Conservation (phyloP, 108 stramenopile genomes). For the Nitzschia inconspicua region DNA sequence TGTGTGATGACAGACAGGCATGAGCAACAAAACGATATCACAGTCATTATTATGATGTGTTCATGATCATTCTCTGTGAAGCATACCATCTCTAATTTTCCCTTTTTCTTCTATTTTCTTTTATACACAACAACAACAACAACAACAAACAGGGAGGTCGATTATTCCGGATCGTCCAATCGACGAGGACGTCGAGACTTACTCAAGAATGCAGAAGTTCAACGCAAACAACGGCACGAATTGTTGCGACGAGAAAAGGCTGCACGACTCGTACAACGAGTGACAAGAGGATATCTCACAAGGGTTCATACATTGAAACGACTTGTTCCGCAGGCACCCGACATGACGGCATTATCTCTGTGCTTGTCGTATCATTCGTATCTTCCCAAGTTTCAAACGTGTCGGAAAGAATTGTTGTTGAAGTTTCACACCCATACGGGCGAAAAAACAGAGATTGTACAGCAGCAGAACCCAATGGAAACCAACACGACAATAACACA, state of each 20-base stretch:
- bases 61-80: not conserved
- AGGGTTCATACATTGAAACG: conserved; percentile 11
- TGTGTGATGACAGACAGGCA: not conserved
- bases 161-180: conserved; percentile 12
- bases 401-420: conserved; percentile 1
- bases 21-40: not conserved
- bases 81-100: not conserved
- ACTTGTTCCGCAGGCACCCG: not conserved
- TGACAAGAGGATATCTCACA: conserved; percentile 17
- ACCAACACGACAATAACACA: not conserved
- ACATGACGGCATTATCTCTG: conserved; percentile 9
- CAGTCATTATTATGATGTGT: not conserved
- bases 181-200: conserved; percentile 10
- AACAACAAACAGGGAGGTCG: conserved; percentile 19
- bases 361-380: conserved; percentile 8
- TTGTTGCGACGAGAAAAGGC: conserved; percentile 9
- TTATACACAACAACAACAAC: not conserved
- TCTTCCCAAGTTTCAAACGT: conserved; percentile 2
- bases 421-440: not conserved
- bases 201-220: conserved; percentile 18
- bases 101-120: not conserved
- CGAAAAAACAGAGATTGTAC: not conserved
- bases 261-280: conserved; percentile 13
- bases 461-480: not conserved
- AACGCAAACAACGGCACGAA: conserved; percentile 29